Base-by-base conservation (phyloP, 2,329 filamentous ascomycete species). In the Hypoxylon sp. region DNA sequence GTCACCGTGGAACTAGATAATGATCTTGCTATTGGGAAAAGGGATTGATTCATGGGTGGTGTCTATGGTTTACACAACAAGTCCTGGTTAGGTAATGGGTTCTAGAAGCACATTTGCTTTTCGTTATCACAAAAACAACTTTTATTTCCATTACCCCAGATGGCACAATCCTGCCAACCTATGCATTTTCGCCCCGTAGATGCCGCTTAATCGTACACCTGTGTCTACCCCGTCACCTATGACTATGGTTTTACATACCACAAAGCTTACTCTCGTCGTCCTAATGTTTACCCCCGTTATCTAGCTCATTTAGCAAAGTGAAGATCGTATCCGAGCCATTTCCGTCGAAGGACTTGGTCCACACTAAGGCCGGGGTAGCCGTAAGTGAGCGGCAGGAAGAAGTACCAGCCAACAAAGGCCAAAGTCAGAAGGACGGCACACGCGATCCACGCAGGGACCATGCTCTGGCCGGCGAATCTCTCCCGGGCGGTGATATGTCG, bases 261-360 rank as follows among this genome's bases (percentile, higher is more conserved):
- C 48, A 50, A 62, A 60, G 21, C 55, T 60, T 54, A 66, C 45
- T 23, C 60, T 57, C 16, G 8, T 48, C 53, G 11, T 37, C 32
- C 30, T 32, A 9, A 46, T 16, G 16, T 27, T 9, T 25, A 7
- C 37, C 16, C n/a, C 39, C n/a, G 16, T 23, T 16, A 8, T 14
- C 25, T 37, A 29, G 5, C 5, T 27, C 39, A 99, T 88, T 99
- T 99, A 64, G 96, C 96, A 83, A 99, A 99, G 83, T 99, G 96
- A 77, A 99, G 85, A 79, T 99, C 96, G 78, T 98, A 99, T 70
- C 92, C 92, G 71, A 99, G 85, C 95, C 95, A 98, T 85, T 97
- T 97, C 79, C 96, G 90, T 68, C 90, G 87, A 68, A 91, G 81
- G 29, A 99, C 91, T 77, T 93, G 85, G 11, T 90, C 88, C 16